A percentile compares a stretch with the other conserved stretches of the same genome.
Conservation (phyloP, 495 filamentous ascomycete genomes). For the Parathielavia appendiculata region DNA sequence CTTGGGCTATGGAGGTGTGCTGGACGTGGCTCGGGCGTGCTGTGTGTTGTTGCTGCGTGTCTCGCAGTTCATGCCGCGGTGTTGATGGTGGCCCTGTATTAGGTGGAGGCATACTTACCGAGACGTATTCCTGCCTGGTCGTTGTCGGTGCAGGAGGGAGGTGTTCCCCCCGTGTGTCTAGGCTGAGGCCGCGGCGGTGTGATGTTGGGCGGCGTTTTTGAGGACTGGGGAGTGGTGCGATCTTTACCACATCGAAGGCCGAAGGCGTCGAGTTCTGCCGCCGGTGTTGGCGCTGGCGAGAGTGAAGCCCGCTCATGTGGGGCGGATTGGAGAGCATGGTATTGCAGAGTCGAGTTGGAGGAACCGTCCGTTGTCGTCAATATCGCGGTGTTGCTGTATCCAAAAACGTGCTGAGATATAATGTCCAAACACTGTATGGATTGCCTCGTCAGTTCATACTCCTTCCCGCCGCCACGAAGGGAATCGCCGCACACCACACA, state of each 20-base stretch:
- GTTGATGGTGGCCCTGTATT: slow-evolving; percentile 55
- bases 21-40: slow-evolving; percentile 55
- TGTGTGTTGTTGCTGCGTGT: slow-evolving; percentile 68
- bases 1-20: slow-evolving; percentile 21
- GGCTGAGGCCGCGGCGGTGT: slow-evolving; percentile 74
- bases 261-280: slow-evolving; percentile 85
- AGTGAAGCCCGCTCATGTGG: slow-evolving; percentile 54
- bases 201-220: slow-evolving; percentile 42
- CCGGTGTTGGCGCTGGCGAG: slow-evolving; percentile 69
- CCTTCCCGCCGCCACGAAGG: not conserved
- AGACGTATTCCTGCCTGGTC: slow-evolving; percentile 44
- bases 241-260: slow-evolving; percentile 63
- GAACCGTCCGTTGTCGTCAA: slow-evolving; percentile 38
- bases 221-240: slow-evolving; percentile 54
- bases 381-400: slow-evolving; percentile 33
- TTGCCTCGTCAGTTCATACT: slow-evolving; percentile 19
- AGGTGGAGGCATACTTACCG: slow-evolving; percentile 55
- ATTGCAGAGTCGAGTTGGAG: slow-evolving; percentile 56
- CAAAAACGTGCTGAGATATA: slow-evolving; percentile 37
- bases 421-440: slow-evolving; percentile 51
- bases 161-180: slow-evolving; percentile 61
- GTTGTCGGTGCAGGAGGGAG: slow-evolving; percentile 35
- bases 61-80: slow-evolving; percentile 60
- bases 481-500: not conserved
- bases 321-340: slow-evolving; percentile 72